A percentile compares a stretch with the other conserved stretches of the same genome.
Conservation (phyloP, 371 early-diverging fungal species). For the Dichotomocladium elegans region DNA sequence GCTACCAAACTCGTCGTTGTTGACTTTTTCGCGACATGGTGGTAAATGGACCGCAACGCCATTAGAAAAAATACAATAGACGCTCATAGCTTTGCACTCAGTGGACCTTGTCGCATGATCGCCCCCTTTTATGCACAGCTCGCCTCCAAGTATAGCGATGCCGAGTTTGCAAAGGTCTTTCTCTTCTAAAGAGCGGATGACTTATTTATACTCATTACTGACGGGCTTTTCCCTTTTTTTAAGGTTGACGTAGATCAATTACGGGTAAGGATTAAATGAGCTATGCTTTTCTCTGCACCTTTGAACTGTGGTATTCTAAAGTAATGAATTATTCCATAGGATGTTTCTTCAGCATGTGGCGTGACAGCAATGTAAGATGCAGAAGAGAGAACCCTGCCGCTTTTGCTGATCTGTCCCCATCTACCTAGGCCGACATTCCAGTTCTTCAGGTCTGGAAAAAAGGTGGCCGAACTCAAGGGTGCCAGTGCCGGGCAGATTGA, state of each 20-base stretch:
- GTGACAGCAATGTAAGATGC: slow-evolving; percentile 17
- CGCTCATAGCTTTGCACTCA: slow-evolving; percentile 2
- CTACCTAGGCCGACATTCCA: slow-evolving; percentile 54
- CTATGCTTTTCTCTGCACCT: no score
- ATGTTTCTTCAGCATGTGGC: slow-evolving; percentile 28
- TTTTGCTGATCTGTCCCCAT: not conserved
- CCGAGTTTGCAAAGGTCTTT: slow-evolving; percentile 57
- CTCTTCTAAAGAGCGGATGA: not conserved
- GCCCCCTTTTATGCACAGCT: slow-evolving; percentile 56
- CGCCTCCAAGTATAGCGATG: slow-evolving; percentile 45
- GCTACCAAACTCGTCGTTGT: slow-evolving; percentile 45
- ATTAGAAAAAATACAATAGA: not conserved
- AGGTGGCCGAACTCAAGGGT: slow-evolving; percentile 67
- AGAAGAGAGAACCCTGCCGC: not conserved
- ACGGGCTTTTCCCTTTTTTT: not conserved
- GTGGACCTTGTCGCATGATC: slow-evolving; percentile 59
- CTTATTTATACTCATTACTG: not conserved
- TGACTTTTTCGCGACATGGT: slow-evolving; percentile 57
- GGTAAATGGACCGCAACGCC: slow-evolving; percentile 21
- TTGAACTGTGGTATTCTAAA: no score
- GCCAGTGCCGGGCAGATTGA: slow-evolving; percentile 59
- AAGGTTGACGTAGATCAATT: slow-evolving; percentile 60
- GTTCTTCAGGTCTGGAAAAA: slow-evolving; percentile 61
- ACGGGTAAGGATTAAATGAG: slow-evolving; percentile 16
- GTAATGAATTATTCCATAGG: not conserved